A percentile compares a stretch with the other conserved stretches of the same genome.
These are phyloP conservation scores for Alternaria longipes DNA, from an alignment of 2,329 filamentous ascomycete species.

Conservation along the genomic window DNA sequence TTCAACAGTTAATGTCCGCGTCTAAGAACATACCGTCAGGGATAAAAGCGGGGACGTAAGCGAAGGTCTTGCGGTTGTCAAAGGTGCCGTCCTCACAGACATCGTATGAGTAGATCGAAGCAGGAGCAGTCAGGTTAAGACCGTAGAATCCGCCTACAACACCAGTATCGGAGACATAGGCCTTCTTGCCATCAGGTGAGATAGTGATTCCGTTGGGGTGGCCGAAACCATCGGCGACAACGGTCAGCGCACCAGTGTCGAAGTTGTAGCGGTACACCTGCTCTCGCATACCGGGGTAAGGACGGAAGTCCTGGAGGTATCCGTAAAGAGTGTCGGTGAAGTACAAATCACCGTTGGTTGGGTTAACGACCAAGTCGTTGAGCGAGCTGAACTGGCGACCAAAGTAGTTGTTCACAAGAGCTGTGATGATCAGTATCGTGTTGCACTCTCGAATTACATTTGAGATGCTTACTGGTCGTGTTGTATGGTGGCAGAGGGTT, in stretches of 20 bases:
- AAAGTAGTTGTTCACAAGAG: conserved; percentile 56
- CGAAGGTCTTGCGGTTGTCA: conserved; percentile 35
- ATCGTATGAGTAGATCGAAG: conserved; percentile 36
- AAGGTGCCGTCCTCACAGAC: conserved; percentile 31
- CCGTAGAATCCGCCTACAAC: conserved; percentile 33
- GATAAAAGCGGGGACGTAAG: conserved; percentile 27
- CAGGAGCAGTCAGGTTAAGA: conserved; percentile 30
- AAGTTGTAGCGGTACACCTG: conserved; percentile 55
- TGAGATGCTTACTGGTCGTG: conserved; percentile 29
- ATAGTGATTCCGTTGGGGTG: conserved; percentile 56
- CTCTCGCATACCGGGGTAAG: conserved; percentile 36
- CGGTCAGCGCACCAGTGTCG: conserved; percentile 48
- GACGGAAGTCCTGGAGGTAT: conserved; percentile 36
- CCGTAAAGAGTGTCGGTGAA: conserved; percentile 56
- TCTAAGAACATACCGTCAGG: conserved; percentile 28
- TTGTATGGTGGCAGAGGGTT: conserved; percentile 36
- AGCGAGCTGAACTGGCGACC: conserved; percentile 55
- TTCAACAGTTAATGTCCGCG: not conserved
- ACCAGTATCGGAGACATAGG: conserved; percentile 57
- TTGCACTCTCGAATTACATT: too few relatives aligned
- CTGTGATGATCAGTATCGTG: conserved; percentile 18
- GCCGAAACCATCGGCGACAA: conserved; percentile 51
- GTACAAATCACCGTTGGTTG: conserved; percentile 54
- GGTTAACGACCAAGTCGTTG: conserved; percentile 53
- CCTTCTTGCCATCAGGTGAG: conserved; percentile 50